phyloP scores from a whole-genome alignment of 345 rosid genomes.

The Pistacia vera region DNA sequence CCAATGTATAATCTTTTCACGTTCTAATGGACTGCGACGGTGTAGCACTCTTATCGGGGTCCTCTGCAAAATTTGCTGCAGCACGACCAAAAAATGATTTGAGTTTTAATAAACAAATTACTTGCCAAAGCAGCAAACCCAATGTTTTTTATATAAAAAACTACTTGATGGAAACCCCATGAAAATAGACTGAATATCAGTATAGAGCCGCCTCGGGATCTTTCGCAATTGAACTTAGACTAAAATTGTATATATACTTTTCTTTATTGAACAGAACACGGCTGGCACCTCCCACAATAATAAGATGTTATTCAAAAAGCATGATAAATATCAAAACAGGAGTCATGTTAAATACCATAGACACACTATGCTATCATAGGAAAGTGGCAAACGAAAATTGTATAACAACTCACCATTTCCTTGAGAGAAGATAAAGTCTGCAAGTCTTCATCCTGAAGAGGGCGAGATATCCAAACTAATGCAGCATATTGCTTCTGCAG shows the following conservation, averaged over 20 bases:
- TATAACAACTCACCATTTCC: constrained; percentile 57
- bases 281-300: too few species aligned
- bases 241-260: neutral
- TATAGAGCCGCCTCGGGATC: neutral
- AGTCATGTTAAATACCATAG: neutral
- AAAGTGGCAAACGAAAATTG: constrained; percentile 2
- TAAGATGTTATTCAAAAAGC: neutral
- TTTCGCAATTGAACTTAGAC: neutral
- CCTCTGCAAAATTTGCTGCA: constrained; percentile 75
- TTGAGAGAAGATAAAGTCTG: constrained; percentile 52
- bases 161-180: neutral
- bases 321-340: neutral
- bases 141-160: neutral
- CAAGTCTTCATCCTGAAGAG: constrained; percentile 70
- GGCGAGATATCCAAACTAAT: constrained; percentile 89
- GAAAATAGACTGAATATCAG: neutral
- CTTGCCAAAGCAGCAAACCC: neutral
- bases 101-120: neutral
- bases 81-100: too few species aligned
- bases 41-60: constrained; percentile 97
- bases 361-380: neutral
- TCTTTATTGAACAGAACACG: too few species aligned
- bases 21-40: constrained; percentile 92
- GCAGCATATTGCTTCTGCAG: constrained; percentile 95
- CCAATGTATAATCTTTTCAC: constrained; percentile 85